These are phyloP conservation scores for Russula brevipes DNA, from an alignment of 768 basidiomycete species.

Conservation along the genomic window DNA sequence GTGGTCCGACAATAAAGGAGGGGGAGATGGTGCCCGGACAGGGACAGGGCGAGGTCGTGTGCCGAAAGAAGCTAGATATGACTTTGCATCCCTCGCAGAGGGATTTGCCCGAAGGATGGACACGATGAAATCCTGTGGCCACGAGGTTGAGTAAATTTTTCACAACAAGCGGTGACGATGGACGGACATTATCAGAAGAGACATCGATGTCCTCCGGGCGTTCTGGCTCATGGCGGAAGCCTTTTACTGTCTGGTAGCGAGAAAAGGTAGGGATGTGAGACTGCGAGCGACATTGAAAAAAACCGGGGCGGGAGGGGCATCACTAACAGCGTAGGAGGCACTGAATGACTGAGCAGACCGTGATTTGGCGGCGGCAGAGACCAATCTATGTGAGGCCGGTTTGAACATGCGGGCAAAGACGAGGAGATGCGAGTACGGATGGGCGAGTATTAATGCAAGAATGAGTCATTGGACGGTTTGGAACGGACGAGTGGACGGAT, in stretches of 20 bases:
- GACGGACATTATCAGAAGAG: slow-evolving; percentile 11
- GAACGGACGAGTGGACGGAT: not conserved
- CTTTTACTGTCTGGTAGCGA: slow-evolving; percentile 17
- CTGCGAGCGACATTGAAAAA: not conserved
- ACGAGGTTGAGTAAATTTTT: slow-evolving; percentile 16
- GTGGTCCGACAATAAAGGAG: slow-evolving; percentile 30
- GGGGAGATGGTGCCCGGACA: slow-evolving; percentile 27
- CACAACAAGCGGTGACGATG: not conserved
- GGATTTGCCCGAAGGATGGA: slow-evolving; percentile 92
- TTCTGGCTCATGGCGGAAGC: slow-evolving; percentile 17
- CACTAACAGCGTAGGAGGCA: slow-evolving; percentile 54
- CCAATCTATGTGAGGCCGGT: slow-evolving; percentile 32
- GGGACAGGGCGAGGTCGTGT: slow-evolving; percentile 41
- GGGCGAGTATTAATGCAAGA: not conserved
- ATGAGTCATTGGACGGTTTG: slow-evolving; percentile 2
- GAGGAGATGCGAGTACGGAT: not conserved
- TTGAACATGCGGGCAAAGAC: slow-evolving; percentile 26
- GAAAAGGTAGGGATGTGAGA: not conserved
- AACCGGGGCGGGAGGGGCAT: not conserved
- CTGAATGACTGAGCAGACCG: slow-evolving; percentile 37
- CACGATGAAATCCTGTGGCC: slow-evolving; percentile 83
- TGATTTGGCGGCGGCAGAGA: slow-evolving; percentile 19
- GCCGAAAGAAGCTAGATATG: slow-evolving; percentile 89
- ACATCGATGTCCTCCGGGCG: slow-evolving; percentile 16
- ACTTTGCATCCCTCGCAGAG: slow-evolving; percentile 82